phyloP scores from a whole-genome alignment of 352 stramenopile species.

The Phytopythium ostracodes region DNA sequence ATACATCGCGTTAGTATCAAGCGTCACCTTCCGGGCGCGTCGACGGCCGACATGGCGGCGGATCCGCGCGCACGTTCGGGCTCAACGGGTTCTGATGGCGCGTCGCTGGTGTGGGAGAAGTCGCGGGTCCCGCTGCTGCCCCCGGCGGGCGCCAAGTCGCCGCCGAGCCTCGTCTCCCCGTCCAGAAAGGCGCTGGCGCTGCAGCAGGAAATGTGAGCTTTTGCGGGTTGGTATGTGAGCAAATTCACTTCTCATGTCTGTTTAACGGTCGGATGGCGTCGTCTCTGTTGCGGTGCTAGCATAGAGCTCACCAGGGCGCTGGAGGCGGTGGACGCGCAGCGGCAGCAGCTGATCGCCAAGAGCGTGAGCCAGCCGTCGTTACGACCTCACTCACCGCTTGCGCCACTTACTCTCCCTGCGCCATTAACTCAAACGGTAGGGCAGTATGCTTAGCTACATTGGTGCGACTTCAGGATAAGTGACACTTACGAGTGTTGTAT shows the following conservation, averaged over 20 bases:
- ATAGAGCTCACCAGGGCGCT: constrained; percentile 31
- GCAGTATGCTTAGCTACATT: neutral
- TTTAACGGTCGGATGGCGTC: neutral
- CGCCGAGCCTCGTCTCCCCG: constrained; percentile 9
- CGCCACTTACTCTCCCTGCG: neutral
- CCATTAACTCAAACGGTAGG: neutral
- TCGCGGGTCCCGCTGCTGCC: constrained; percentile 22
- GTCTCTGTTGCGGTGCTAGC: constrained; percentile 7
- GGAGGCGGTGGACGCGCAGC: constrained; percentile 32
- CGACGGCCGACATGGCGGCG: neutral
- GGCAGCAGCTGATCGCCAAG: constrained; percentile 26
- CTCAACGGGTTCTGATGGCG: neutral
- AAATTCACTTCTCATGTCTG: neutral
- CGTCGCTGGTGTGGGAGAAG: constrained; percentile 22
- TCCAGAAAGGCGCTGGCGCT: constrained; percentile 10
- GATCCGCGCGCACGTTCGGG: neutral
- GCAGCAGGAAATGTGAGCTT: constrained; percentile 15
- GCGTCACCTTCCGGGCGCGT: neutral
- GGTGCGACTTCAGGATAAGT: constrained; percentile 2
- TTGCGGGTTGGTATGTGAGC: neutral
- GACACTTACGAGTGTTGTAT: too few species aligned
- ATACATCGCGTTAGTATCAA: neutral
- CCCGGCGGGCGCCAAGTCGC: neutral
- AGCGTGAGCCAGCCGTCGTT: constrained; percentile 16
- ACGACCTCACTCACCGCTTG: constrained; percentile 9